Evolutionary conservation across 2,329 filamentous ascomycete genomes (phyloP), one percentile per base, ranked within the genome.

Genomic region (Fusarium phyllophilum): DNA sequence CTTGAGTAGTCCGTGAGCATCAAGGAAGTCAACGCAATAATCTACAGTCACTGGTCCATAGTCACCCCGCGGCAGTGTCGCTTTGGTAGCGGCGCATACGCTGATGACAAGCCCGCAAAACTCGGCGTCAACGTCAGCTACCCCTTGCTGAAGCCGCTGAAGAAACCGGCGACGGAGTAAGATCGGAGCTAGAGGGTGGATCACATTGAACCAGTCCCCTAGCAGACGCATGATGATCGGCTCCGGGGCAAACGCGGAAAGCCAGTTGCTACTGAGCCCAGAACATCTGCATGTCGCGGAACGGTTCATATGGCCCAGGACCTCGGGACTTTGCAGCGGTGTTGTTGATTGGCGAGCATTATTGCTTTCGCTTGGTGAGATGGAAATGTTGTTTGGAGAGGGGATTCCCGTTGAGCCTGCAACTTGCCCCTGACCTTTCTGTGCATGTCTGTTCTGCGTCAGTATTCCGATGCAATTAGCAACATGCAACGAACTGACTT

Each of bases 21-120:
- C 77, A 17, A 83, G 74, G 18, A 82, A 78, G 18, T 76, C 70
- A 3, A 79, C 51, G 36, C 81, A 82, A 13, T 72, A 66, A 17
- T 77, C 66, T 17, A 80, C 75, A 1, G 80, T 82, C 20, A 82
- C 63, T 34, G 62, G 55, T 0, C 73, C 66, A 62, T 80, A 80
- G 38, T 79, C 73, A 17, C 70, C 63, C 12, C 79, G 72, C 1
- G 77, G 79, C 49, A 83, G 68, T 7, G 81, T 82, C 0, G 80
- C 78, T 13, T 79, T 74, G 2, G 81, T 82, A 0, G 81, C 81
- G 8, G 81, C 79, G 52, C 79, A 82, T n/a, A 83, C 71, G 44
- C 78, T 82, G 22, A 83, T 67, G 22, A 83, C 79, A 5, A 83
- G 73, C 3, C 73, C 81, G 48, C 78, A 80, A 41, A 83, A 83